Conservation (phyloP, 2,329 filamentous ascomycete genomes). For the Aspergillus candidus region DNA sequence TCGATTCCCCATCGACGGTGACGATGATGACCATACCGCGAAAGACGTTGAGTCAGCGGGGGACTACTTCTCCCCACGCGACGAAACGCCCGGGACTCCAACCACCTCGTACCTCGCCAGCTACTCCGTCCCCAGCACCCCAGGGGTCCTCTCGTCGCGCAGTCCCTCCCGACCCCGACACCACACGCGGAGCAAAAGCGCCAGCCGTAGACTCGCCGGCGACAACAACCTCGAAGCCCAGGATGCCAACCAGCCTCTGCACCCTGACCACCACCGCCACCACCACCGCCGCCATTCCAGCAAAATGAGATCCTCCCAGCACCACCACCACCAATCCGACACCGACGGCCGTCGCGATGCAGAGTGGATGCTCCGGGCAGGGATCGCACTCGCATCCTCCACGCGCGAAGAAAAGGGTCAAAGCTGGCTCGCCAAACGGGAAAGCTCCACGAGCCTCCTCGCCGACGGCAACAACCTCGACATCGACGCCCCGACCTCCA, state of each 20-base stretch:
- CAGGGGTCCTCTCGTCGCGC: conserved; percentile 40
- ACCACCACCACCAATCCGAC: conserved; percentile 4
- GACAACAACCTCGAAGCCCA: conserved; percentile 31
- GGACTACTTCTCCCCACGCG: conserved; percentile 27
- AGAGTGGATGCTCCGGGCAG: conserved; percentile 56
- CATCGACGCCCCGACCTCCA: conserved; percentile 16
- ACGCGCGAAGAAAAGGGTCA: conserved; percentile 58
- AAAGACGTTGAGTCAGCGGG: conserved; percentile 16
- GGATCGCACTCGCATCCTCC: conserved; percentile 51
- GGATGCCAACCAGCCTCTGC: conserved; percentile 21
- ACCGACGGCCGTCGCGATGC: conserved; percentile 31
- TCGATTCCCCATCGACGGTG: conserved; percentile 48
- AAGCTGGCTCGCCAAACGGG: conserved; percentile 52
- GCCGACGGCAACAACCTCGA: conserved; percentile 32
- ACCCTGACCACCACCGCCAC: conserved; percentile 8
- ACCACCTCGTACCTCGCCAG: conserved; percentile 37
- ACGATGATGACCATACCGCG: conserved; percentile 18
- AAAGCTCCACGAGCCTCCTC: conserved; percentile 51
- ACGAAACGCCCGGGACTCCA: conserved; percentile 24
- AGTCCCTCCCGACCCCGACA: conserved; percentile 33
- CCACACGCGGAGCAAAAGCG: conserved; percentile 30
- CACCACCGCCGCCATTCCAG: conserved; percentile 6
- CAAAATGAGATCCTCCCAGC: background rate
- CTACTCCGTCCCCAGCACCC: conserved; percentile 37
- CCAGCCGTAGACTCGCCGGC: conserved; percentile 27